These are phyloP conservation scores for Canariomyces notabilis DNA, from an alignment of 2,329 filamentous ascomycete genomes.

Conservation along the genomic window DNA sequence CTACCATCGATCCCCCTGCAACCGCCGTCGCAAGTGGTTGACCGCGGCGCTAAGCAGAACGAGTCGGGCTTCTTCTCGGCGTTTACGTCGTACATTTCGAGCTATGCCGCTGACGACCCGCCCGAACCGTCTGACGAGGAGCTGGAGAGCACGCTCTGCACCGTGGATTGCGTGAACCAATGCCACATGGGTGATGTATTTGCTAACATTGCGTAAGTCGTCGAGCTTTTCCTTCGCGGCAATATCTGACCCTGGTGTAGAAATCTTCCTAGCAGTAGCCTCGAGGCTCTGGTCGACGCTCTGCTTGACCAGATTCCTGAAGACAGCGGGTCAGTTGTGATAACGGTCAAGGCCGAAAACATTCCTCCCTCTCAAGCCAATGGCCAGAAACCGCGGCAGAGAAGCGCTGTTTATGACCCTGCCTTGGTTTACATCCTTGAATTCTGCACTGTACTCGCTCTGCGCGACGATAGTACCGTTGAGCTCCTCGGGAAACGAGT, in stretches of 20 bases:
- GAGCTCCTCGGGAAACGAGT: slow-evolving; percentile 71
- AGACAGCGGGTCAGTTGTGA: slow-evolving; percentile 69
- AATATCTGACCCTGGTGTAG: slow-evolving; percentile 26
- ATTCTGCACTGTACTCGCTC: slow-evolving; percentile 74
- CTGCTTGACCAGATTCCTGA: slow-evolving; percentile 84
- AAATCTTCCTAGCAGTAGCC: slow-evolving; percentile 34
- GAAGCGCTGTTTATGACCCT: slow-evolving; percentile 71
- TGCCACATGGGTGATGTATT: slow-evolving; percentile 82
- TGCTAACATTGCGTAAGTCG: slow-evolving; percentile 68
- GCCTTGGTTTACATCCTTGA: slow-evolving; percentile 87
- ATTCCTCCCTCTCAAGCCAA: slow-evolving; percentile 57
- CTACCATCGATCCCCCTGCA: slow-evolving; percentile 83
- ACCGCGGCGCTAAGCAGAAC: slow-evolving; percentile 69
- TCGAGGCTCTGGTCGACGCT: slow-evolving; percentile 57
- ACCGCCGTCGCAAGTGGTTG: slow-evolving; percentile 86
- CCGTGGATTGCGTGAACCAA: slow-evolving; percentile 87
- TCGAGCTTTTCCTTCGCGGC: too few species aligned
- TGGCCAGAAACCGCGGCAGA: slow-evolving; percentile 49
- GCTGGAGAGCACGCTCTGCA: slow-evolving; percentile 88
- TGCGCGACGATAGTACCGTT: slow-evolving; percentile 70
- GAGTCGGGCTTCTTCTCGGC: slow-evolving; percentile 89
- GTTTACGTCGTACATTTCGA: slow-evolving; percentile 95
- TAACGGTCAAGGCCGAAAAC: slow-evolving; percentile 83
- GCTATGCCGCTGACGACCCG: slow-evolving; percentile 95
- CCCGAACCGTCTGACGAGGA: slow-evolving; percentile 97